These are phyloP conservation scores for Oenanthe sinensis DNA, from an alignment of 129 eudicot species.

Conservation along the genomic window DNA sequence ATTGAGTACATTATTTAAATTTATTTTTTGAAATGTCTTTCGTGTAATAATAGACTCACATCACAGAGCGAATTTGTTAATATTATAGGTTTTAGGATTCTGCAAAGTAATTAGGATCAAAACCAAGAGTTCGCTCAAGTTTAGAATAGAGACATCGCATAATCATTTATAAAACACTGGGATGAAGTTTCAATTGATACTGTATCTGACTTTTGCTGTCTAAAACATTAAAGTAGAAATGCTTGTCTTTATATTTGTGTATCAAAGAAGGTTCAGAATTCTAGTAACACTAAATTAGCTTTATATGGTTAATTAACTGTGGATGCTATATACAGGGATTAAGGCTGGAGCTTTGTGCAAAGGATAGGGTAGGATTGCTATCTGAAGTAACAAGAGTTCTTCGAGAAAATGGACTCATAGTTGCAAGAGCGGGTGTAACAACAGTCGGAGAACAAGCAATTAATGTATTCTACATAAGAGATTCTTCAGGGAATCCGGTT, in stretches of 20 bases:
- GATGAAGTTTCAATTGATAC: background rate
- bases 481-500: slow-evolving; percentile 77
- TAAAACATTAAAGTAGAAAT: background rate
- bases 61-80: background rate
- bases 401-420: slow-evolving; percentile 70
- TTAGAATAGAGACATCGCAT: background rate
- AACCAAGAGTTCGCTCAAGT: background rate
- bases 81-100: background rate
- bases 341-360: slow-evolving; percentile 78
- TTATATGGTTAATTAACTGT: background rate
- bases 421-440: slow-evolving; percentile 77
- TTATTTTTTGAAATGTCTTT: background rate
- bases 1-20: no score
- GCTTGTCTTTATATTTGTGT: no score
- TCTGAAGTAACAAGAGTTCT: slow-evolving; percentile 82
- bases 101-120: background rate
- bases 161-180: background rate
- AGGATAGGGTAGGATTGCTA: slow-evolving; percentile 81
- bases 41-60: background rate
- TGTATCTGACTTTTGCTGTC: background rate
- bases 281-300: background rate
- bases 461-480: slow-evolving; percentile 69
- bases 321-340: slow-evolving; percentile 45
- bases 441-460: slow-evolving; percentile 69
- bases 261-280: background rate